A percentile compares a stretch with the other conserved stretches of the same genome.
phyloP scores from a whole-genome alignment of 768 basidiomycete genomes.

The Stropharia rugosoannulata region DNA sequence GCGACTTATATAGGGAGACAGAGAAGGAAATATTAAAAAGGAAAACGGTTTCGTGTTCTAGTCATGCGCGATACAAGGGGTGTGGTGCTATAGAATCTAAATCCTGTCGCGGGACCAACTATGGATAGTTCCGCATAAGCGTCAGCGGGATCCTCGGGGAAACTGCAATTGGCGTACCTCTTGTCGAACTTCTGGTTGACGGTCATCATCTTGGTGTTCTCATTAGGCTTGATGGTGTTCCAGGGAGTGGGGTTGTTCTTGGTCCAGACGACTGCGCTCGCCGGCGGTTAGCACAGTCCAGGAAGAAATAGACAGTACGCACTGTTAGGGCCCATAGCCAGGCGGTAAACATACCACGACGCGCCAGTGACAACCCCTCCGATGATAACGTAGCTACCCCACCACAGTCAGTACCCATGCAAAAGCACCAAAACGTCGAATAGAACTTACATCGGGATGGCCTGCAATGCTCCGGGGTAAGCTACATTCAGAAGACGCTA shows the following conservation, averaged over 20 bases:
- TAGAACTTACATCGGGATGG: constrained; percentile 48
- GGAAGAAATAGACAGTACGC: constrained; percentile 18
- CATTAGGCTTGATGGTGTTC: constrained; percentile 75
- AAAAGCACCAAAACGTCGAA: background rate
- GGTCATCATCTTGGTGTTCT: constrained; percentile 69
- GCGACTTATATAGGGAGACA: background rate
- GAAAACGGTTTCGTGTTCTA: constrained; percentile 2
- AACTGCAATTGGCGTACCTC: constrained; percentile 43
- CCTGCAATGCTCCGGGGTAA: constrained; percentile 27
- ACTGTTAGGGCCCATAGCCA: constrained; percentile 61
- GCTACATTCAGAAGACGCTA: constrained; percentile 2
- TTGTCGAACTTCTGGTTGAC: constrained; percentile 77
- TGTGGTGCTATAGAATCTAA: constrained; percentile 30
- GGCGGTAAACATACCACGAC: constrained; percentile 63
- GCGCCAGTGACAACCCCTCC: constrained; percentile 57
- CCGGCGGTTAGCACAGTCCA: background rate
- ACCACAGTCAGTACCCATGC: constrained; percentile 1
- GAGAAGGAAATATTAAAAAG: background rate
- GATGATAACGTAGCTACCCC: constrained; percentile 47
- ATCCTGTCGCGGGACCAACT: constrained; percentile 81
- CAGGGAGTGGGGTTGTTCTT: constrained; percentile 85
- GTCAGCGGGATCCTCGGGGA: background rate
- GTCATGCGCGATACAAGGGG: constrained; percentile 8
- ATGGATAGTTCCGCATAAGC: background rate
- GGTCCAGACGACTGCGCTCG: constrained; percentile 49